Evolutionary conservation across 805 yeast genomes (phyloP).

Genomic region (Candida broadrunensis): DNA sequence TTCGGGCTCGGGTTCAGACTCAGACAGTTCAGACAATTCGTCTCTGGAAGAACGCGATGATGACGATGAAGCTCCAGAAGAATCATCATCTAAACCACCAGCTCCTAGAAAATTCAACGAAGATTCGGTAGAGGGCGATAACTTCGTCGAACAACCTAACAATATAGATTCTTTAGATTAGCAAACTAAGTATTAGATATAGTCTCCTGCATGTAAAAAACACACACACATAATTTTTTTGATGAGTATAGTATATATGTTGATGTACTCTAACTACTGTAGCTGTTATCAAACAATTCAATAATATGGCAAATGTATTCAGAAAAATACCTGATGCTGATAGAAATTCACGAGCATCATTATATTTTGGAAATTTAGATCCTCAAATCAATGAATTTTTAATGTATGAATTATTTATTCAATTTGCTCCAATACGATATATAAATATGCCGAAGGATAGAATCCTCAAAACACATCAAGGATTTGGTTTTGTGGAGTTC

Average conservation of each 20-base stretch:
- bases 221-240: no score
- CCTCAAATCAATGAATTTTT: constrained; percentile 67
- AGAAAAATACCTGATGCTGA: constrained; percentile 40
- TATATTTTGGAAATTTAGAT: constrained; percentile 83
- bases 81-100: constrained; percentile 22
- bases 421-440: constrained; percentile 73
- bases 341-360: constrained; percentile 58
- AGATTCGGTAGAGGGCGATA: background rate
- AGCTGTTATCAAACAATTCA: no score
- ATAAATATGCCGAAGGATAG: constrained; percentile 80
- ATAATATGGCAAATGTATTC: constrained; percentile 26
- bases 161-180: no score
- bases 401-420: constrained; percentile 78
- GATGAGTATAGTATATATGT: no score
- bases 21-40: background rate
- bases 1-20: constrained; percentile 11
- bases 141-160: no score
- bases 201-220: no score
- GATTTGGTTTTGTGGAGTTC: constrained; percentile 86
- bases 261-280: no score
- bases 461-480: constrained; percentile 67
- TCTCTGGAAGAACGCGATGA: constrained; percentile 1
- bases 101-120: background rate
- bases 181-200: no score
- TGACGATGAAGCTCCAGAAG: constrained; percentile 32